Percentiles rank a stretch among this genome's conserved stretches.
Evolutionary conservation across 768 basidiomycete species (phyloP).

Genomic region (Sporobolomyces phaffii): DNA sequence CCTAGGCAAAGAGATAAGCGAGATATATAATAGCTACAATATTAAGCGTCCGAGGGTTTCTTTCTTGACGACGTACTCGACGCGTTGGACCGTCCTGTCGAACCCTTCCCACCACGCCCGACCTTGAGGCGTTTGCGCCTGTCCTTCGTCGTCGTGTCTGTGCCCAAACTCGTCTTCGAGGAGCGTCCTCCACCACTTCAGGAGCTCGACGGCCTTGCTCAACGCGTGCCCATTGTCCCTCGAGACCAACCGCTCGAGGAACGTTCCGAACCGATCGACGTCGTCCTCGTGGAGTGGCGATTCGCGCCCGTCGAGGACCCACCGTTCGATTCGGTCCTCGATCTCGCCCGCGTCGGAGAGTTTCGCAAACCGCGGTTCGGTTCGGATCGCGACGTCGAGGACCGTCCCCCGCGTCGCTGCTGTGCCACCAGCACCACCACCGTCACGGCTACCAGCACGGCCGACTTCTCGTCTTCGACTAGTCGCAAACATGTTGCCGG

Average conservation of each 20-base stretch:
- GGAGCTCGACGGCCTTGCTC: conserved; percentile 62
- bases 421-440: no score
- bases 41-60: no score
- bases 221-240: conserved; percentile 57
- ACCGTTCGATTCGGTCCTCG: conserved; percentile 63
- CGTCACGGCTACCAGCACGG: no score
- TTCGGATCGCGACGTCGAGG: conserved; percentile 56
- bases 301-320: conserved; percentile 63
- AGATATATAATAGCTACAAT: no score
- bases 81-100: conserved; percentile 1
- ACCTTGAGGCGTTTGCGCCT: background rate
- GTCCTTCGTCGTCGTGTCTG: background rate
- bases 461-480: background rate
- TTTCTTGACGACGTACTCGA: conserved; percentile 15
- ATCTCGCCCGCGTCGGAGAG: conserved; percentile 67
- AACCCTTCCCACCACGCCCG: conserved; percentile 28
- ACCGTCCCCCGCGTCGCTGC: no score
- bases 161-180: conserved; percentile 45
- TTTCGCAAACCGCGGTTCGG: conserved; percentile 52
- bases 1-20: no score
- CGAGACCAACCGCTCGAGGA: conserved; percentile 63
- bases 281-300: conserved; percentile 70
- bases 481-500: background rate
- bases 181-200: conserved; percentile 77
- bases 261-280: conserved; percentile 67